Conservation (phyloP, 2,329 filamentous ascomycete species). For the Fusarium mundagurra region DNA sequence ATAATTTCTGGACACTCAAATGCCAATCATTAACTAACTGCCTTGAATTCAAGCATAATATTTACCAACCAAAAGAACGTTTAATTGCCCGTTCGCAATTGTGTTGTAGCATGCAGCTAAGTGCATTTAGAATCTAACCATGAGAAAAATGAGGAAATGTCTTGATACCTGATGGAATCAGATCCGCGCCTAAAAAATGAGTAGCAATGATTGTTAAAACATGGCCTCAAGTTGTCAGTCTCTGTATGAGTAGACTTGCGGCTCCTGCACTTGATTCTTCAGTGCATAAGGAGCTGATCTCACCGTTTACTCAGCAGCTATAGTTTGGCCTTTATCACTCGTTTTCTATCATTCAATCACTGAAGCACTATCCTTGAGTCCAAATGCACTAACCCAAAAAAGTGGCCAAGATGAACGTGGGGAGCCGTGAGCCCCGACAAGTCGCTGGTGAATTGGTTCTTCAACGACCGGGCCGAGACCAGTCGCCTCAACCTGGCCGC, state of each 20-base stretch:
- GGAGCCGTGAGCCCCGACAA: neutral
- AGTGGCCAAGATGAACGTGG: neutral
- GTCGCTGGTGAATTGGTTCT: neutral
- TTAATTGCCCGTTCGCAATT: neutral
- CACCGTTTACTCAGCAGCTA: too few species aligned
- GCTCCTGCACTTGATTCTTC: neutral
- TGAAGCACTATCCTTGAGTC: rapidly evolving
- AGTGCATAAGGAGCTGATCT: neutral
- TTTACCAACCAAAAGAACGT: neutral
- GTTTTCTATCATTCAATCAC: neutral
- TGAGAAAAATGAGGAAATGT: neutral
- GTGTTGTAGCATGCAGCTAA: neutral
- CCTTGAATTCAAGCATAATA: neutral
- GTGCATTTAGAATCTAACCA: too few species aligned
- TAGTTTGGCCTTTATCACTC: rapidly evolving
- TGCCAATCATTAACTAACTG: rapidly evolving
- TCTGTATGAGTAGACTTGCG: neutral
- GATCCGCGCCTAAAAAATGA: neutral
- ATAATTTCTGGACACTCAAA: rapidly evolving
- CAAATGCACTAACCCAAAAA: neutral
- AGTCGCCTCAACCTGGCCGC: too few species aligned
- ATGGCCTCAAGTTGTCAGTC: neutral
- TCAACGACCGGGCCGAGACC: too few species aligned
- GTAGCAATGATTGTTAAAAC: neutral
- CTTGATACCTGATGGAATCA: neutral